These are phyloP conservation scores for Phlyctochytrium arcticum DNA, from an alignment of 192 early-diverging fungal genomes.

Conservation along the genomic window DNA sequence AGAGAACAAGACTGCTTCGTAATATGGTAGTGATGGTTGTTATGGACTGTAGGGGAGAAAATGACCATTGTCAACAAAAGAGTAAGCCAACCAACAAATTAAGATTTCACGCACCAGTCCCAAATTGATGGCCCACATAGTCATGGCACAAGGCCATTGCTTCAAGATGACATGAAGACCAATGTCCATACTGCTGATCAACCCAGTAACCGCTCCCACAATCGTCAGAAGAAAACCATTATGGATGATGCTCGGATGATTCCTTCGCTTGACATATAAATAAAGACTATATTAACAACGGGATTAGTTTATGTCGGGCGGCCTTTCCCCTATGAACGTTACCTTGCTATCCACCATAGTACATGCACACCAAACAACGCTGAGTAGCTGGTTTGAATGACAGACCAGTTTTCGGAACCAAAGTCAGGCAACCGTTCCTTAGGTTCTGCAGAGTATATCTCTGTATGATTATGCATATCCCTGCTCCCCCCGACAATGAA, in stretches of 20 bases:
- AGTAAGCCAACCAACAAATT: neutral
- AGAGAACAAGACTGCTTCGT: neutral
- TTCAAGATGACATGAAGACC: neutral
- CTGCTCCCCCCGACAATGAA: too few relatives aligned
- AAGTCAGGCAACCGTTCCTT: too few relatives aligned
- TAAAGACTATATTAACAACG: neutral
- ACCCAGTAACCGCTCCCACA: neutral
- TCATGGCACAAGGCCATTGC: conserved; percentile 3
- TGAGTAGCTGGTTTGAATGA: neutral
- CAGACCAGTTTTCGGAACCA: too few relatives aligned
- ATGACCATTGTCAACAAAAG: neutral
- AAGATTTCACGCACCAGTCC: neutral
- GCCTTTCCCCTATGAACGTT: neutral
- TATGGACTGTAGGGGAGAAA: neutral
- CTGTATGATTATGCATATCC: too few relatives aligned
- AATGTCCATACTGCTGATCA: neutral
- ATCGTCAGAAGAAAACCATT: neutral
- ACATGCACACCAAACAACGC: neutral
- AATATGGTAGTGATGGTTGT: neutral
- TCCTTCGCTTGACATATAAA: neutral
- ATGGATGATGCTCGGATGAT: neutral
- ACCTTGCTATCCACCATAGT: conserved; percentile 7
- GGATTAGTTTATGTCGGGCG: neutral
- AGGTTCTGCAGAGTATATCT: too few relatives aligned
- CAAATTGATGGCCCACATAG: conserved; percentile 3